A percentile compares a stretch with the other conserved stretches of the same genome.
phyloP scores from a whole-genome alignment of 1,284 basidiomycete species.

The Heterobasidion occidentale region DNA sequence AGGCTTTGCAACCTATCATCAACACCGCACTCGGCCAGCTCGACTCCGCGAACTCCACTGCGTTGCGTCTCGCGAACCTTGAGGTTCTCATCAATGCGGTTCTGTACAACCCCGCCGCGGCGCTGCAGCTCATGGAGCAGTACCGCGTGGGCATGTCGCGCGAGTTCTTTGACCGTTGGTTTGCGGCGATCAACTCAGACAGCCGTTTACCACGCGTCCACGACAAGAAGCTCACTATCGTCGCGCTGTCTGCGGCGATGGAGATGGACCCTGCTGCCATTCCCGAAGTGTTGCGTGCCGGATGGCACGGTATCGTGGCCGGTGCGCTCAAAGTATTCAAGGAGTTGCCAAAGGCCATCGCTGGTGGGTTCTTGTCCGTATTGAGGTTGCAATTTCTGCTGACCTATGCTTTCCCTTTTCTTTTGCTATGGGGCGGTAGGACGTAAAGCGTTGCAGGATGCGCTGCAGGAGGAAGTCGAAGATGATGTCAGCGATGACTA shows the following conservation, averaged over 20 bases:
- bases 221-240: constrained; percentile 80
- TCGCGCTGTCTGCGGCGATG: constrained; percentile 69
- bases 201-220: constrained; percentile 76
- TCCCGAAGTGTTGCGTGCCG: constrained; percentile 52
- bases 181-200: constrained; percentile 57
- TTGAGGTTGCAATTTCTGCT: neutral
- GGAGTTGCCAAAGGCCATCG: constrained; percentile 65
- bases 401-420: neutral
- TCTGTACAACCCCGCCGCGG: constrained; percentile 77
- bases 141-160: constrained; percentile 51
- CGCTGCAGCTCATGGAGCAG: constrained; percentile 70
- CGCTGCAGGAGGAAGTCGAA: constrained; percentile 46
- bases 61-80: constrained; percentile 71
- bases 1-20: constrained; percentile 52
- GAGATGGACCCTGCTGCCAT: constrained; percentile 54
- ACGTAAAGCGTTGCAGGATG: constrained; percentile 58
- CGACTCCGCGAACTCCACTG: constrained; percentile 50
- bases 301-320: constrained; percentile 68
- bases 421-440: constrained; percentile 26
- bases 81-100: constrained; percentile 80
- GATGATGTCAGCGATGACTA: constrained; percentile 59
- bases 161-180: constrained; percentile 77
- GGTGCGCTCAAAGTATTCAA: constrained; percentile 69
- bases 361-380: constrained; percentile 33
- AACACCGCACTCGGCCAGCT: constrained; percentile 49